Evolutionary conservation across 2,329 filamentous ascomycete species (phyloP).

Genomic region (Trichoderma guizhouense): DNA sequence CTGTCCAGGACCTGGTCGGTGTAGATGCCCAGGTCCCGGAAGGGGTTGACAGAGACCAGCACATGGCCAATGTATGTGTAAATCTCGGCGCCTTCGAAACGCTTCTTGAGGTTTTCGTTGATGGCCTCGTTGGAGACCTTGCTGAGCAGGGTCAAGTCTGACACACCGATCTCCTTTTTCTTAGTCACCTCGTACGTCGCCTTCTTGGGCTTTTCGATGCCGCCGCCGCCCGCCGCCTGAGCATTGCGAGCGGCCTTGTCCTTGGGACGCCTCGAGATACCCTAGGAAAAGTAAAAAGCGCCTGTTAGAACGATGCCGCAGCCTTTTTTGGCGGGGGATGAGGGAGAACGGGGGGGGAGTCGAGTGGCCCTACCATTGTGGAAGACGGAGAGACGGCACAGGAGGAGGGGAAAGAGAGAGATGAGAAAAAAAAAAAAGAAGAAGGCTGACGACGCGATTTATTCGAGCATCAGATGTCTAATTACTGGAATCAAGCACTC

Average conservation of each 20-base stretch:
- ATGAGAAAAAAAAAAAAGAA: neutral
- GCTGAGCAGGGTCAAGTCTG: constrained; percentile 93
- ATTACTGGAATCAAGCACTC: constrained; percentile 12
- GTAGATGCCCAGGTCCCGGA: constrained; percentile 96
- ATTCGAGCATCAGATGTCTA: constrained; percentile 28
- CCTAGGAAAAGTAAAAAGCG: constrained; percentile 28
- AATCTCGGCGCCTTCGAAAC: constrained; percentile 95
- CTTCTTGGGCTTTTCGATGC: constrained; percentile 75
- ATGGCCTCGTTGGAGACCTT: constrained; percentile 99
- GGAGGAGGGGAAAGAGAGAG: constrained; percentile 12
- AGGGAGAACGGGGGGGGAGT: constrained; percentile 15
- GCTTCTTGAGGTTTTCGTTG: constrained; percentile 98
- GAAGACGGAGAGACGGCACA: constrained; percentile 22
- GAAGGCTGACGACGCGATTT: constrained; percentile 20
- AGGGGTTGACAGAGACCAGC: constrained; percentile 97
- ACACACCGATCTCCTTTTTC: constrained; percentile 99
- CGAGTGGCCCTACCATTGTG: constrained; percentile 33
- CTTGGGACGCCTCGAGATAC: constrained; percentile 41
- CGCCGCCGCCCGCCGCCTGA: constrained; percentile 37
- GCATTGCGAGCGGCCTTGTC: constrained; percentile 38
- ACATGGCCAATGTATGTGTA: constrained; percentile 99
- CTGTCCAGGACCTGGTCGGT: constrained; percentile 89
- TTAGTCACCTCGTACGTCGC: constrained; percentile 93
- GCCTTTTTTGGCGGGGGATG: neutral
- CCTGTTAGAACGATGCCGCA: constrained; percentile 7